Evolutionary conservation across 2,329 filamentous ascomycete genomes (phyloP).

Genomic region (Fusarium musae): DNA sequence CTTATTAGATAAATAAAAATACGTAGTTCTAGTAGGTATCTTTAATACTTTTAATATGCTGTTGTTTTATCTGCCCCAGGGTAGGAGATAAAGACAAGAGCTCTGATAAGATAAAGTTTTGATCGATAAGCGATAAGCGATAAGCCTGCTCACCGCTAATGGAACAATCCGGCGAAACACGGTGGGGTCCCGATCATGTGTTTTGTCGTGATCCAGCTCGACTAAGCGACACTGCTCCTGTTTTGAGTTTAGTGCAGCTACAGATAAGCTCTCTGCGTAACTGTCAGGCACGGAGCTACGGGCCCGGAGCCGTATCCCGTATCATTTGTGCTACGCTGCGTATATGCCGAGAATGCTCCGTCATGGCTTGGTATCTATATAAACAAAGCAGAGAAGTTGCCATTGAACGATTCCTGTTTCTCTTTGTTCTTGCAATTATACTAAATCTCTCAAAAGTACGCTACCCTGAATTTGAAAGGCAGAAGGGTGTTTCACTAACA

Average conservation of each 20-base stretch:
- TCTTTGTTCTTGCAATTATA: not conserved
- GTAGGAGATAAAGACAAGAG: not conserved
- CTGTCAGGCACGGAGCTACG: constrained; percentile 1
- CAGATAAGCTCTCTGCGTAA: not conserved
- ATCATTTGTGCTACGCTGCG: no score
- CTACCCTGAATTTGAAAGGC: not conserved
- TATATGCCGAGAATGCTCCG: constrained; percentile 8
- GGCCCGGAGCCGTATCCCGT: constrained; percentile 16
- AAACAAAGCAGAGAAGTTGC: rapidly evolving
- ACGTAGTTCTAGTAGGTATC: no score
- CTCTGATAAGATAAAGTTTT: rapidly evolving
- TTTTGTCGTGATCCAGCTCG: not conserved
- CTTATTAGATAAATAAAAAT: no score
- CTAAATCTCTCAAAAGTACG: not conserved
- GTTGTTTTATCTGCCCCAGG: not conserved
- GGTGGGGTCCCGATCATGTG: constrained; percentile 17
- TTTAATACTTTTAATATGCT: no score
- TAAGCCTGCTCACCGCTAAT: not conserved
- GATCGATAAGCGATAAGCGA: not conserved
- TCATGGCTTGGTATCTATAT: not conserved
- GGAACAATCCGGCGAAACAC: not conserved
- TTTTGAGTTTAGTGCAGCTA: not conserved
- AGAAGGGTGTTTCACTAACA: not conserved
- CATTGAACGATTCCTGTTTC: rapidly evolving
- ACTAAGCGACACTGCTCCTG: not conserved